Percentiles rank a stretch among this genome's conserved stretches.
Evolutionary conservation across 257 asterid genomes (phyloP).

Genomic region (Solanum ahanhuiri): DNA sequence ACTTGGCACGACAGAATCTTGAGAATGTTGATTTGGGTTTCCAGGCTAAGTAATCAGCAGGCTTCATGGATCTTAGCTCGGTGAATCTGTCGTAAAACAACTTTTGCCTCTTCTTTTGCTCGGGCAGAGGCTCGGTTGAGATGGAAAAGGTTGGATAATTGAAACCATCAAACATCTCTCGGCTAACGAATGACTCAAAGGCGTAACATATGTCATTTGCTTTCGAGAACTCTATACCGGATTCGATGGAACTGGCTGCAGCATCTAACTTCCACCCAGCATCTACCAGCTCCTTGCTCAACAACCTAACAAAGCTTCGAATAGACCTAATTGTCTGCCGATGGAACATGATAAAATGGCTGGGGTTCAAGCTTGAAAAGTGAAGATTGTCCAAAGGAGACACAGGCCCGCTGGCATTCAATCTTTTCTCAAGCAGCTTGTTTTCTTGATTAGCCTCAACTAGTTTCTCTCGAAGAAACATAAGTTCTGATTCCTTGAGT

Average conservation of each 20-base stretch:
- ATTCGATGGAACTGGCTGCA: constrained; percentile 53
- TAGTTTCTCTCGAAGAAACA: constrained; percentile 61
- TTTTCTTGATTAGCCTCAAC: constrained; percentile 47
- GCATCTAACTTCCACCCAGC: constrained; percentile 69
- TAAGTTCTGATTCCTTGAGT: constrained; percentile 71
- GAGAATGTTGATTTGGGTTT: constrained; percentile 70
- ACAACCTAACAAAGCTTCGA: constrained; percentile 48
- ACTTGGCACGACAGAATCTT: constrained; percentile 43
- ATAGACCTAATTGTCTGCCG: constrained; percentile 42
- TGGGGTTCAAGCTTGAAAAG: constrained; percentile 34
- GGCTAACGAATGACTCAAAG: constrained; percentile 61
- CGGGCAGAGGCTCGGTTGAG: constrained; percentile 2
- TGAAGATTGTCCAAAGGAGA: constrained; percentile 16
- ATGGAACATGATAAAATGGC: constrained; percentile 36
- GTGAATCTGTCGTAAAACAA: constrained; percentile 36
- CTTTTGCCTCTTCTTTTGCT: constrained; percentile 7
- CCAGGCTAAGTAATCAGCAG: constrained; percentile 53
- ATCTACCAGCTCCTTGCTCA: constrained; percentile 48
- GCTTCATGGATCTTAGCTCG: constrained; percentile 41
- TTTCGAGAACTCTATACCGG: constrained; percentile 41
- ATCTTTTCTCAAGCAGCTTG: constrained; percentile 46
- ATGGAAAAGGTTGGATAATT: constrained; percentile 33
- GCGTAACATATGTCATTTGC: constrained; percentile 44
- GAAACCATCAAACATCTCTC: constrained; percentile 72
- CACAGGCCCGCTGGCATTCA: constrained; percentile 39